Base-by-base conservation (phyloP, 2,329 filamentous ascomycete genomes). In the Pseudocercospora macadamiae region DNA sequence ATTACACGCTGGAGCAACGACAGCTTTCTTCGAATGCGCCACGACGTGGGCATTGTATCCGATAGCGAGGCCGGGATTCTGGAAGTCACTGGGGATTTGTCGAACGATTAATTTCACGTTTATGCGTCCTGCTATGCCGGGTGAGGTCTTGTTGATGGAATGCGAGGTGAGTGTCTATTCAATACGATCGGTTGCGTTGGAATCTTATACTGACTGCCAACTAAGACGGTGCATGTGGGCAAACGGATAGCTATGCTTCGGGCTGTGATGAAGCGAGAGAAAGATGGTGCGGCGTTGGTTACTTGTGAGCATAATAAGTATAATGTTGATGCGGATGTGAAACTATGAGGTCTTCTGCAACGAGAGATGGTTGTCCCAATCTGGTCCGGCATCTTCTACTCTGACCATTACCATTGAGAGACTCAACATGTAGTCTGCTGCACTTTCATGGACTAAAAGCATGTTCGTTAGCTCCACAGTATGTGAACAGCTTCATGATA, bases 271-370 rank as follows among this genome's bases (percentile, higher is more conserved):
- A 68, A 64, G 48, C 55, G 66, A 26, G 62, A 64, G 42, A 64
- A 53, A 16, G 64, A 68, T 49, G 66, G 64, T 7, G 62, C 58
- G 30, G 49, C 60, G 8, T 36, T 67, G 14, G 63, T 64, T 19
- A 64, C 62, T 7, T 67, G 66, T 51, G 66, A 68, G 48, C 64
- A 68, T 54, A 63, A 67, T 18, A 63, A 65, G 54, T 66, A 64
- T n/a, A 66, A 67, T 51, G 56, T 64, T 16, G 65, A 66, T 55
- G 66, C 63, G 18, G 66, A 68, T 57, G n/a, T 55, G 37, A 65
- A 63, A 37, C 39, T 65, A 21, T 63, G 34, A 60, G 23, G 51
- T 36, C 6, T n/a, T n/a, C n/a, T n/a, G n/a, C n/a, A n/a, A n/a
- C n/a, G n/a, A n/a, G n/a, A n/a, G n/a, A n/a, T n/a, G n/a, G n/a